Conservation (phyloP, 2,329 filamentous ascomycete genomes). For the Capronia coronata region DNA sequence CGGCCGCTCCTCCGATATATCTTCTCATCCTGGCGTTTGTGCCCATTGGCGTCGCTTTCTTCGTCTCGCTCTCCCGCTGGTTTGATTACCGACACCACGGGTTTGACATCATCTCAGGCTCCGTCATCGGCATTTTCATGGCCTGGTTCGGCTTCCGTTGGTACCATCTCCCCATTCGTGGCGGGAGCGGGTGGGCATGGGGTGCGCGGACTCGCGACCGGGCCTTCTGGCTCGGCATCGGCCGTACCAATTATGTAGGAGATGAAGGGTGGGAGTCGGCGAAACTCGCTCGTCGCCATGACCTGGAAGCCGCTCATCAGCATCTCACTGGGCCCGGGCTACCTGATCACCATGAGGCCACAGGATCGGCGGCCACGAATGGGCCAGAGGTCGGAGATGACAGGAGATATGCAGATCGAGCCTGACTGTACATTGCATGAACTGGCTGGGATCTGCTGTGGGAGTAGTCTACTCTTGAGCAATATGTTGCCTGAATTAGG, state of each 20-base stretch:
- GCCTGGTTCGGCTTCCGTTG: constrained; percentile 72
- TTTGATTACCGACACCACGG: constrained; percentile 84
- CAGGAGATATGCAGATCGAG: not conserved
- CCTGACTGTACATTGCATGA: too few relatives aligned
- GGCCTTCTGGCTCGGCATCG: constrained; percentile 67
- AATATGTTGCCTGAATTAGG: too few relatives aligned
- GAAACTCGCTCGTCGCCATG: not conserved
- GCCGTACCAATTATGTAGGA: constrained; percentile 43
- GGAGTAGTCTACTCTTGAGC: too few relatives aligned
- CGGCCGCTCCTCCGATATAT: constrained; percentile 76
- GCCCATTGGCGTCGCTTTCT: constrained; percentile 68
- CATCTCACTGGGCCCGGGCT: not conserved
- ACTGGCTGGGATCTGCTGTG: too few relatives aligned
- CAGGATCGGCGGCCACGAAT: constrained; percentile 3
- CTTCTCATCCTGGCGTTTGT: constrained; percentile 61
- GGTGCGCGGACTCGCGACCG: constrained; percentile 65
- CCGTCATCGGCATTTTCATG: constrained; percentile 64
- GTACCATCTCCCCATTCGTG: constrained; percentile 73
- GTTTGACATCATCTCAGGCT: constrained; percentile 89
- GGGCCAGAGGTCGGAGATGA: not conserved
- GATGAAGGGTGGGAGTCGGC: constrained; percentile 40
- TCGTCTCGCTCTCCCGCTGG: constrained; percentile 78
- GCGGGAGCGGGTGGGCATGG: constrained; percentile 87
- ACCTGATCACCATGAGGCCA: constrained; percentile 3
- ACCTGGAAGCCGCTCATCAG: not conserved